Conservation (phyloP, 306 rosid genomes). For the Inga laurina region DNA sequence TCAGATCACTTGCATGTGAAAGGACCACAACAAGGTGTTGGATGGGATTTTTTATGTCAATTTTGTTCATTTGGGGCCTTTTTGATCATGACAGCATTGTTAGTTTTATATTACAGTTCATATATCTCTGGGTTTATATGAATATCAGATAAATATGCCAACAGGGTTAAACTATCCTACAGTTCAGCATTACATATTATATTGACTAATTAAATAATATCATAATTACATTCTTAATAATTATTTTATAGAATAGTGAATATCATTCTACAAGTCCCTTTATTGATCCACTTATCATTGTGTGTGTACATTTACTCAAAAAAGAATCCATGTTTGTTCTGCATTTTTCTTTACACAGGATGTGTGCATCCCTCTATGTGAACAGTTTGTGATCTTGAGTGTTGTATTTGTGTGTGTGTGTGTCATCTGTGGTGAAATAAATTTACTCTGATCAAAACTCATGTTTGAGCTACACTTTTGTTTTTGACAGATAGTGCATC, state of each 20-base stretch:
- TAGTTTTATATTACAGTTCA: too few species aligned
- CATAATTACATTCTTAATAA: not conserved
- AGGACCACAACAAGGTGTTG: not conserved
- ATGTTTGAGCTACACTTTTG: slow-evolving; percentile 24
- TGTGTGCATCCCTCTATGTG: slow-evolving; percentile 74
- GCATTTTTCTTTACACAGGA: slow-evolving; percentile 43
- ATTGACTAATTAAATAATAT: not conserved
- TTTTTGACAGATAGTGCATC: slow-evolving; percentile 75
- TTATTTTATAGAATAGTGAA: not conserved
- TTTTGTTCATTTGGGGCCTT: not conserved
- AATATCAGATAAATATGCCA: not conserved
- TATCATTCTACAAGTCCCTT: not conserved
- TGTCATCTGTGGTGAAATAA: slow-evolving; percentile 4
- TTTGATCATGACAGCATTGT: not conserved
- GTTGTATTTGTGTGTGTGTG: slow-evolving; percentile 13
- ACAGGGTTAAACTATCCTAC: not conserved
- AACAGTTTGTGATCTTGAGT: slow-evolving; percentile 59
- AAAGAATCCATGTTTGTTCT: slow-evolving; percentile 12
- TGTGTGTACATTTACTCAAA: not conserved
- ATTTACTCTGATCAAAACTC: not conserved
- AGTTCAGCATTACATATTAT: too few species aligned
- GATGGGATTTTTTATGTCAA: not conserved
- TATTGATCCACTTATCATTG: not conserved
- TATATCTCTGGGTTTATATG: not conserved
- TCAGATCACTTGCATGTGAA: not conserved